Evolutionary conservation across 495 filamentous ascomycete species (phyloP).

Genomic region (Hypoxylon cercidicola): DNA sequence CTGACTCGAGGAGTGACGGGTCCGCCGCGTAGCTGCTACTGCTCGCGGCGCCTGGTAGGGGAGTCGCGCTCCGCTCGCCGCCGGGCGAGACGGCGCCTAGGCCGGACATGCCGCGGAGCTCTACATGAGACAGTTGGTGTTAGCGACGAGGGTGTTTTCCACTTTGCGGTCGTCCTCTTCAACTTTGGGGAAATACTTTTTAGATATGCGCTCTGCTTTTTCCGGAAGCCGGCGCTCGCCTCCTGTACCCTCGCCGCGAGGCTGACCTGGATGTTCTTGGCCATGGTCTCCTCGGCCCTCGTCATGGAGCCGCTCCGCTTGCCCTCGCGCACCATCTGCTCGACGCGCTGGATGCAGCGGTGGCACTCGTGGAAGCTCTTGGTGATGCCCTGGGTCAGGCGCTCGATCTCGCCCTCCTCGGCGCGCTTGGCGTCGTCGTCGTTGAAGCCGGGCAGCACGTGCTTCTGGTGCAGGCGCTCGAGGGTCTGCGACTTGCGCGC

Average conservation of each 20-base stretch:
- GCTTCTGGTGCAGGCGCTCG: conserved; percentile 95
- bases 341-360: conserved; percentile 84
- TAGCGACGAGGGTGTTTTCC: conserved; percentile 16
- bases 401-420: conserved; percentile 91
- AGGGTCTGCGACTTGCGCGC: conserved; percentile 83
- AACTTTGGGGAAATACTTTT: conserved; percentile 71
- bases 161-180: background rate
- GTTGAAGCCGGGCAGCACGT: conserved; percentile 95
- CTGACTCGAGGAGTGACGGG: conserved; percentile 87
- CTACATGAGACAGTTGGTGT: conserved; percentile 61
- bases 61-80: conserved; percentile 68
- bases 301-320: conserved; percentile 74
- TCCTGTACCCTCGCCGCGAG: conserved; percentile 91
- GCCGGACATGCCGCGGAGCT: conserved; percentile 79
- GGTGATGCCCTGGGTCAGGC: conserved; percentile 89
- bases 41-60: conserved; percentile 53
- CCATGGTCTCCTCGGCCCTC: conserved; percentile 91
- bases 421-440: conserved; percentile 85
- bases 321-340: conserved; percentile 81
- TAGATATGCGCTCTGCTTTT: conserved; percentile 95
- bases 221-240: conserved; percentile 89
- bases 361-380: conserved; percentile 89
- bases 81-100: conserved; percentile 49
- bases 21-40: conserved; percentile 73
- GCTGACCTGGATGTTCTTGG: conserved; percentile 91